Base-by-base conservation (phyloP, 495 filamentous ascomycete species). In the Daldinia caldariorum region DNA sequence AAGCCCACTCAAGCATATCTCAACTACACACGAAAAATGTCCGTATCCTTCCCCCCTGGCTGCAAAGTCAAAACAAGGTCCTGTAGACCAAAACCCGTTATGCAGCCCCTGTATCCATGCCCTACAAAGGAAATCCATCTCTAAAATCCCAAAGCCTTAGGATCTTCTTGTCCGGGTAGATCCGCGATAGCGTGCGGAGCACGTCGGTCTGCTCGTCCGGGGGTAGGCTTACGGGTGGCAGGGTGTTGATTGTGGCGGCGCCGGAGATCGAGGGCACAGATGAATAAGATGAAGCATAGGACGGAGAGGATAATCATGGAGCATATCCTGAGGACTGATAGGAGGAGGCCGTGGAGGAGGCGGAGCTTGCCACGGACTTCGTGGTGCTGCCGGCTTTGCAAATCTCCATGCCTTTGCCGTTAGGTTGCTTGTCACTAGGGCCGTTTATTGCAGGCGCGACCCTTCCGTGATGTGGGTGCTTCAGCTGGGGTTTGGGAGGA, bases 131-230 rank as follows among this genome's bases (percentile, higher is more conserved):
- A 18, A 16, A 6, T 18, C 41, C 8, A 45, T 7, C 16, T 26
- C 26, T 26, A 26, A 6, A 43, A 41, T 1, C 16, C 16, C 7
- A 9, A 45, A 45, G 4, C 3, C n/a, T 10, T 18, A 1, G 47
- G 1, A 12, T 9, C 51, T 61, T 69, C n/a, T 45, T 47, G 32
- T 61, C 31, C 16, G 58, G 53, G 59, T 51, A 71, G 10, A 39
- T 22, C 14, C 5, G 10, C 8, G 31, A 14, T 22, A 70, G 51
- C 0, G 45, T 20, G n/a, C 37, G 50, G 26, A 61, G 29, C 12
- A 12, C 29, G n/a, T 61, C 58, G 58, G n/a, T 45, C 26, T 4
- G 5, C 1, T 37, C 53, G 2, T 0, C 9, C 1, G 9, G 6
- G 9, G 37, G 37, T 12, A 38, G 6, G 8, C 9, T 12, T 3